Base-by-base conservation (phyloP, 441 rosid genomes). In the Populus hybrid region DNA sequence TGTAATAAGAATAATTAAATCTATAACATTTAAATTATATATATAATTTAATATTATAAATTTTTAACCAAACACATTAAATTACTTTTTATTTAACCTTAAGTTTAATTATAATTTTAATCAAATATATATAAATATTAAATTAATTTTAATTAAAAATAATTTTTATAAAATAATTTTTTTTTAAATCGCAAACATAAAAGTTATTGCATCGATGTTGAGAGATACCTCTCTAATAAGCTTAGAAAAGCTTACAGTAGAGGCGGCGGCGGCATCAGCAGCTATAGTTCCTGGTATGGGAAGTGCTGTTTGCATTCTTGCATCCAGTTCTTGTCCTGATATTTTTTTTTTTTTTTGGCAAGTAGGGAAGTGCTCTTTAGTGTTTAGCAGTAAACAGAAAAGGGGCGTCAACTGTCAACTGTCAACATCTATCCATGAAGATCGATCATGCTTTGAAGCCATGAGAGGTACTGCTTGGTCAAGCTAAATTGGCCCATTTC, bases 241-340 rank as follows among this genome's bases (percentile, higher is more conserved):
- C 85, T 88, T 93, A 8, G 86, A 50, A 68, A 88, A 89, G 87
- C 91, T 89, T 6, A 90, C 91, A 16, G 76, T 90, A 79, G 88
- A 90, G 86, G 87, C 87, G 30, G 94, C 88, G 72, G 84, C 89
- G 23, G 87, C 96, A 0, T 91, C 90, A 70, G 86, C 92, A n/a
- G 89, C 96, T 10, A 87, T 79, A 16, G 88, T 90, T 69, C 91
- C 94, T 10, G 84, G 81, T 76, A 92, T 78, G 61, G 96, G 94
- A 36, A 90, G 79, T 10, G 86, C 93, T 12, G 88, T 75, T 73
- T 92, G 96, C 84, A 84, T 74, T 42, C 83, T 73, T 32, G 83
- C 89, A 59, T 92, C 94, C 96, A 92, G 54, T 21, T 42, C 70
- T 42, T 54, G 8, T 67, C 74, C 12, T 24, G 32, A n/a, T n/a